A percentile compares a stretch with the other conserved stretches of the same genome.
Conservation (phyloP, 306 rosid species). For the Sophora flavescens region DNA sequence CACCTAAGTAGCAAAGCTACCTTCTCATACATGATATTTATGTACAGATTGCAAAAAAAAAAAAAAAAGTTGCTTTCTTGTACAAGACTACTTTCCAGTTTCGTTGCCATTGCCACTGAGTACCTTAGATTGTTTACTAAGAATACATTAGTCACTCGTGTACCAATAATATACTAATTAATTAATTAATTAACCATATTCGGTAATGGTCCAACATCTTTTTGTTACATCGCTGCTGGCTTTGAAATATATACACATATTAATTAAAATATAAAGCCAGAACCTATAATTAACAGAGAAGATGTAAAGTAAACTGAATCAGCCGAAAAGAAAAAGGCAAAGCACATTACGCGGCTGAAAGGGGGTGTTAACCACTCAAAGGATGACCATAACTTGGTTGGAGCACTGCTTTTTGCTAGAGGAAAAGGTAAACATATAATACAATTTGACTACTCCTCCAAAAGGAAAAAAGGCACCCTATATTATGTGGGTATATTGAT, state of each 20-base stretch:
- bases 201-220: slow-evolving; percentile 30
- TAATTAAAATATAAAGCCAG: neutral
- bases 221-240: neutral
- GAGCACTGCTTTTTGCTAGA: neutral
- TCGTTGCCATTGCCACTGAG: too few species aligned
- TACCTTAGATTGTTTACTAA: neutral
- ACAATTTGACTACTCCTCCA: too few species aligned
- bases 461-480: neutral
- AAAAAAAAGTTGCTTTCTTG: too few species aligned
- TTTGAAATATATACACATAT: neutral
- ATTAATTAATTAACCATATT: slow-evolving; percentile 17
- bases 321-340: slow-evolving; percentile 30
- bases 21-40: too few species aligned
- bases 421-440: too few species aligned
- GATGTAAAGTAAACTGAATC: neutral
- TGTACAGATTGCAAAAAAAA: too few species aligned
- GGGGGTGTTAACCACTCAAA: neutral
- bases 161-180: neutral
- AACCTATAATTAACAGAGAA: neutral
- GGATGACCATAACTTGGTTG: neutral
- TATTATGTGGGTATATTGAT: too few species aligned
- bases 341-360: slow-evolving; percentile 40
- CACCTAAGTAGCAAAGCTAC: too few species aligned
- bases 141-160: neutral
- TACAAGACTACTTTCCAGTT: too few species aligned